phyloP scores from a whole-genome alignment of 179 eudicot genomes.

The Beta lomatogona region DNA sequence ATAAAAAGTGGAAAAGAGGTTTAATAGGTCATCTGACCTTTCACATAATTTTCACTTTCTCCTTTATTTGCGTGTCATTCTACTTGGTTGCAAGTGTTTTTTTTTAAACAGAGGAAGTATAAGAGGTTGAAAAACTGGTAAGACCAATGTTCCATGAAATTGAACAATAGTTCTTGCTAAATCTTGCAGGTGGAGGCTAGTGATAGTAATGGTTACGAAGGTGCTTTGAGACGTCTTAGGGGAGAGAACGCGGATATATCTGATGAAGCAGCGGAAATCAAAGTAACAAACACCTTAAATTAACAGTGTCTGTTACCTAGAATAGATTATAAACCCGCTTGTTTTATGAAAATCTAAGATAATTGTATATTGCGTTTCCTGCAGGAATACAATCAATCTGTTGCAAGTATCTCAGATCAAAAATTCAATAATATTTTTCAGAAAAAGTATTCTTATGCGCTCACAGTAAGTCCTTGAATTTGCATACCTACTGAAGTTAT shows the following conservation, averaged over 20 bases:
- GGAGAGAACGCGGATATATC: constrained; percentile 38
- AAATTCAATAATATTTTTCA: constrained; percentile 32
- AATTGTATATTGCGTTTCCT: neutral
- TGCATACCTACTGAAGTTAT: too few species aligned
- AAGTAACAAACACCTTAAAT: constrained; percentile 18
- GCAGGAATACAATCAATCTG: constrained; percentile 26
- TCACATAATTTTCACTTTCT: too few species aligned
- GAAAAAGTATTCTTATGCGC: constrained; percentile 34
- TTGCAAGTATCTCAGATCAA: constrained; percentile 3
- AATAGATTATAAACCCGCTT: too few species aligned
- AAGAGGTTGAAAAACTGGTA: too few species aligned
- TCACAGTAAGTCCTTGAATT: constrained; percentile 22
- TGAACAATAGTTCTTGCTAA: neutral
- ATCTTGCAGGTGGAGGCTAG: constrained; percentile 30
- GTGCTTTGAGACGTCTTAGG: constrained; percentile 36
- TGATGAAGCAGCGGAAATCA: constrained; percentile 44
- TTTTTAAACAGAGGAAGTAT: neutral
- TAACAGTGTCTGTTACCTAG: neutral
- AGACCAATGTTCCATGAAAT: neutral
- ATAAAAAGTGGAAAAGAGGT: too few species aligned
- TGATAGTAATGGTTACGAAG: constrained; percentile 23
- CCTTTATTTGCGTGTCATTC: too few species aligned
- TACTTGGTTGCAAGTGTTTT: too few species aligned
- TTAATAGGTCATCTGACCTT: too few species aligned
- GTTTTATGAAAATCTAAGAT: neutral